Conservation (phyloP, 805 yeast species). For the Myxozyma lipomycoides region DNA sequence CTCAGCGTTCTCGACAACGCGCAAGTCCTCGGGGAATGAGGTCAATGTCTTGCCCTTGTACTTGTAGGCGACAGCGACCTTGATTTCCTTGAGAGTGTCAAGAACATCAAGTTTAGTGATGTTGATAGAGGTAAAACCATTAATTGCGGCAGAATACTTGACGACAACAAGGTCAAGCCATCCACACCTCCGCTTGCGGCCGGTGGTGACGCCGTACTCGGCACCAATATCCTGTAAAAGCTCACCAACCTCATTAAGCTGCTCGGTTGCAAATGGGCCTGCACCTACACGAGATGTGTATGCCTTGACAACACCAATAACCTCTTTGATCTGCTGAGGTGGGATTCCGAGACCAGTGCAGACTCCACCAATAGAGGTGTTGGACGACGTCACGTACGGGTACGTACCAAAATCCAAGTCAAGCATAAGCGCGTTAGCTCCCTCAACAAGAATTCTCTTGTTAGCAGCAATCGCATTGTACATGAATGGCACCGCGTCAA, state of each 20-base stretch:
- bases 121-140: slow-evolving; percentile 91
- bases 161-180: slow-evolving; percentile 96
- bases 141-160: slow-evolving; percentile 83
- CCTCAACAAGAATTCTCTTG: slow-evolving; percentile 90
- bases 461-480: slow-evolving; percentile 68
- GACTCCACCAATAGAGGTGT: slow-evolving; percentile 97
- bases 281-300: slow-evolving; percentile 99
- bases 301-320: slow-evolving; percentile 96
- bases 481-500: slow-evolving; percentile 79
- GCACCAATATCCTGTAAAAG: slow-evolving; percentile 87
- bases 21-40: slow-evolving; percentile 90
- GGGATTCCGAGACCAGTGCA: slow-evolving; percentile 95
- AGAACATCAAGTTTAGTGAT: slow-evolving; percentile 94
- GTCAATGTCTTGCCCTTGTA: slow-evolving; percentile 70
- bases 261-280: slow-evolving; percentile 99
- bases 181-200: slow-evolving; percentile 98
- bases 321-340: slow-evolving; percentile 73
- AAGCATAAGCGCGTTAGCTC: slow-evolving; percentile 97
- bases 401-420: slow-evolving; percentile 98
- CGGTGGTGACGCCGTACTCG: slow-evolving; percentile 97
- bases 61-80: slow-evolving; percentile 81
- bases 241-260: slow-evolving; percentile 81
- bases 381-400: slow-evolving; percentile 93
- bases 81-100: slow-evolving; percentile 82
- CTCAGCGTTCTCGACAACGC: slow-evolving; percentile 78